A percentile compares a stretch with the other conserved stretches of the same genome.
phyloP scores from a whole-genome alignment of 371 early-diverging fungal genomes.

The Syncephalastrum sp. region DNA sequence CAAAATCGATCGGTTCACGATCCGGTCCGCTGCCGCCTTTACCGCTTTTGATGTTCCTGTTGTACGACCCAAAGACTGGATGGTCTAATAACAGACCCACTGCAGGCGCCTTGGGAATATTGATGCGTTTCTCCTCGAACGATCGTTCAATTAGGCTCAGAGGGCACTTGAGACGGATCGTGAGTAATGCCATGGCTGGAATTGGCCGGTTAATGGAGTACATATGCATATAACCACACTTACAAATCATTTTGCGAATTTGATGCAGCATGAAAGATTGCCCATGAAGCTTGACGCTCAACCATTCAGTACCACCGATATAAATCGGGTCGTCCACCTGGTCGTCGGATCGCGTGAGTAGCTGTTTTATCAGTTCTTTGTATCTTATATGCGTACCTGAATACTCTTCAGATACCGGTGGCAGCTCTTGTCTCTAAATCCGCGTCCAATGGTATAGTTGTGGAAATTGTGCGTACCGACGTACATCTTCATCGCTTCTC shows the following conservation, averaged over 20 bases:
- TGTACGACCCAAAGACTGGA: slow-evolving; percentile 72
- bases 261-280: slow-evolving; percentile 99
- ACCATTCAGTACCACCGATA: slow-evolving; percentile 87
- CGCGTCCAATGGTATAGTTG: slow-evolving; percentile 92
- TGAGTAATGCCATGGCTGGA: slow-evolving; percentile 76
- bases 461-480: slow-evolving; percentile 94
- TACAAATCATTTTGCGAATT: slow-evolving; percentile 99
- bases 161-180: slow-evolving; percentile 74
- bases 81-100: slow-evolving; percentile 92
- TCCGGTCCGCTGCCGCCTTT: slow-evolving; percentile 8
- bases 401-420: slow-evolving; percentile 82
- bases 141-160: slow-evolving; percentile 58
- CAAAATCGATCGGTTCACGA: slow-evolving; percentile 46
- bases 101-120: slow-evolving; percentile 98
- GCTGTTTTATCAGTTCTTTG: too few relatives aligned
- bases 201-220: not conserved
- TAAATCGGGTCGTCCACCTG: slow-evolving; percentile 74
- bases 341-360: slow-evolving; percentile 1
- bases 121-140: slow-evolving; percentile 71
- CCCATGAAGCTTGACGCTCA: slow-evolving; percentile 91
- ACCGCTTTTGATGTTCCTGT: slow-evolving; percentile 30
- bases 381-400: slow-evolving; percentile 39
- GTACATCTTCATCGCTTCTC: slow-evolving; percentile 70
- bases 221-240: slow-evolving; percentile 6
- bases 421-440: slow-evolving; percentile 72